These are phyloP conservation scores for Salinomyces thailandicus DNA, from an alignment of 2,329 filamentous ascomycete species.

Conservation along the genomic window DNA sequence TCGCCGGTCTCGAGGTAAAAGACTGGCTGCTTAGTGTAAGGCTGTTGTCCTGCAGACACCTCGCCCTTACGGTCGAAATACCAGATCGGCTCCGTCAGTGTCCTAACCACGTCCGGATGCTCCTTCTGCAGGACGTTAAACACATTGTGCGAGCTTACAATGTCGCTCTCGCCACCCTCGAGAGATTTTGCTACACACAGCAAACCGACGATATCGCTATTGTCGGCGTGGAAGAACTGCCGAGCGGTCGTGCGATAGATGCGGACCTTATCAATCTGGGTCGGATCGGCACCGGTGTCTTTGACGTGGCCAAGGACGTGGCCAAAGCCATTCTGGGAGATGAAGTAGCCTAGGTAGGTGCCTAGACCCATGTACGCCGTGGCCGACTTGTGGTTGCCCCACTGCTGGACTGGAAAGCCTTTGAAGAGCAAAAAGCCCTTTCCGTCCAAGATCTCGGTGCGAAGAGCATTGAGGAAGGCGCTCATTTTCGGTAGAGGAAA, in stretches of 20 bases:
- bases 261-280: conserved; percentile 73
- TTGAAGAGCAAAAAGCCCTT: conserved; percentile 90
- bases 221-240: conserved; percentile 80
- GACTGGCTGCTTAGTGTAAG: conserved; percentile 33
- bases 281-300: conserved; percentile 72
- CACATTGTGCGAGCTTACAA: conserved; percentile 69
- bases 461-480: conserved; percentile 44
- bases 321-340: conserved; percentile 73
- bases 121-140: conserved; percentile 70
- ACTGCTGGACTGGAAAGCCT: conserved; percentile 63
- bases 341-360: conserved; percentile 76
- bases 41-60: conserved; percentile 58
- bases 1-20: conserved; percentile 59
- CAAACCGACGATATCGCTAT: conserved; percentile 71
- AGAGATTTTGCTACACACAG: conserved; percentile 69
- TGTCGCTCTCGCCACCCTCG: conserved; percentile 74
- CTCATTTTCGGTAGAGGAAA: conserved; percentile 52
- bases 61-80: conserved; percentile 91
- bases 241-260: conserved; percentile 81
- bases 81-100: conserved; percentile 69
- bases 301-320: conserved; percentile 86
- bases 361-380: conserved; percentile 75
- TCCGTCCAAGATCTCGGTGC: conserved; percentile 60
- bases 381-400: conserved; percentile 70
- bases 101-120: conserved; percentile 66